These are phyloP conservation scores for Ogataea haglerorum DNA, from an alignment of 805 yeast genomes.

Conservation along the genomic window DNA sequence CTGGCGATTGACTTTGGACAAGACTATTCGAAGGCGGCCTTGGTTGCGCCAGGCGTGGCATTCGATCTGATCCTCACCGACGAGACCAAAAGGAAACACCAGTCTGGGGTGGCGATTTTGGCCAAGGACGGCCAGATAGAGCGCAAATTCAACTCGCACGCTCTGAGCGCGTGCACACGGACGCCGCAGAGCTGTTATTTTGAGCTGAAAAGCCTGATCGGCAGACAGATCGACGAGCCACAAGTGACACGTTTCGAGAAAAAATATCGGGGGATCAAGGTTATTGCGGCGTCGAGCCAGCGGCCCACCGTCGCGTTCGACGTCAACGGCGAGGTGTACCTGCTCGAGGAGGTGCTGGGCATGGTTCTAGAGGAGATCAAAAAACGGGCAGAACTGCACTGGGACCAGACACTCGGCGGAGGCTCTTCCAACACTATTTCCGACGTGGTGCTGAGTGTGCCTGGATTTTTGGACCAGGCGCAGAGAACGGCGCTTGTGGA, in stretches of 20 bases:
- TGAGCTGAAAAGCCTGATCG: slow-evolving; percentile 69
- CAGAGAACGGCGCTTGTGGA: slow-evolving; percentile 73
- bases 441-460: slow-evolving; percentile 74
- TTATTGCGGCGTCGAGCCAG: slow-evolving; percentile 38
- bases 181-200: slow-evolving; percentile 68
- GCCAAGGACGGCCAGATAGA: slow-evolving; percentile 47
- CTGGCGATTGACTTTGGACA: slow-evolving; percentile 89
- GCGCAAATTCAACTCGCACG: slow-evolving; percentile 76
- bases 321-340: slow-evolving; percentile 36
- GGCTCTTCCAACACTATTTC: slow-evolving; percentile 45
- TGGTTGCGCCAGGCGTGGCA: slow-evolving; percentile 87
- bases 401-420: slow-evolving; percentile 52
- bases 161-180: slow-evolving; percentile 64
- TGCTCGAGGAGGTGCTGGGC: slow-evolving; percentile 77
- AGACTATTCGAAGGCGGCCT: slow-evolving; percentile 78
- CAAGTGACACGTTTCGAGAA: slow-evolving; percentile 44
- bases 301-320: slow-evolving; percentile 58
- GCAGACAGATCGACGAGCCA: slow-evolving; percentile 49
- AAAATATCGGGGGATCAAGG: slow-evolving; percentile 59
- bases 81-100: slow-evolving; percentile 88
- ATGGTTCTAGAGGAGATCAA: slow-evolving; percentile 73
- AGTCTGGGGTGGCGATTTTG: slow-evolving; percentile 70
- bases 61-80: slow-evolving; percentile 85
- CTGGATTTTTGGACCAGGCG: slow-evolving; percentile 60
- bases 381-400: slow-evolving; percentile 57